Conservation (phyloP, 2,329 filamentous ascomycete genomes). For the Diaporthe vexans region DNA sequence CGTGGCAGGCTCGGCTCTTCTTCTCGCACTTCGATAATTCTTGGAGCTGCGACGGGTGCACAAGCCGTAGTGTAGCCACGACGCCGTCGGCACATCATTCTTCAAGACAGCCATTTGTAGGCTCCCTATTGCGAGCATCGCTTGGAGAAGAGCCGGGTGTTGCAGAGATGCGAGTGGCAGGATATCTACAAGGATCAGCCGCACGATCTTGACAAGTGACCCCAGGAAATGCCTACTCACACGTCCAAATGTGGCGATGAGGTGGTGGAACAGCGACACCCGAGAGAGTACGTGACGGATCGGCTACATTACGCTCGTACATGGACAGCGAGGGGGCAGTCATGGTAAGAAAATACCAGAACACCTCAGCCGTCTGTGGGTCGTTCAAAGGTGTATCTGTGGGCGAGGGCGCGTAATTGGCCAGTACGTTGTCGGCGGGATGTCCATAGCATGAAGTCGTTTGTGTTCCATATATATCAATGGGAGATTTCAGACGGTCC, state of each 20-base stretch:
- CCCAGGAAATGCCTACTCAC: constrained; percentile 55
- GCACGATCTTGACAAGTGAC: neutral
- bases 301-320: constrained; percentile 85
- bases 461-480: constrained; percentile 60
- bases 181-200: constrained; percentile 69
- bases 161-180: constrained; percentile 87
- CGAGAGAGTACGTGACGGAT: constrained; percentile 76
- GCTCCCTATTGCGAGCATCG: constrained; percentile 88
- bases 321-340: constrained; percentile 89
- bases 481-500: constrained; percentile 51
- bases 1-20: constrained; percentile 82
- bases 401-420: constrained; percentile 76
- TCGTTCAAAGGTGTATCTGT: constrained; percentile 83
- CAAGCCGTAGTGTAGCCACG: constrained; percentile 92
- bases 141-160: constrained; percentile 89
- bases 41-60: constrained; percentile 83
- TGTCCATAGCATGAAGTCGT: constrained; percentile 65
- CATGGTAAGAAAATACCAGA: constrained; percentile 92
- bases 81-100: constrained; percentile 79
- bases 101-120: constrained; percentile 90
- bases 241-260: constrained; percentile 76
- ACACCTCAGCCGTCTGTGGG: constrained; percentile 83
- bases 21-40: constrained; percentile 77
- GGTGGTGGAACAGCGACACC: constrained; percentile 72
- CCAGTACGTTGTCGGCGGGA: constrained; percentile 65